phyloP scores from a whole-genome alignment of 768 basidiomycete species.

The Leccinum subtestaceum region DNA sequence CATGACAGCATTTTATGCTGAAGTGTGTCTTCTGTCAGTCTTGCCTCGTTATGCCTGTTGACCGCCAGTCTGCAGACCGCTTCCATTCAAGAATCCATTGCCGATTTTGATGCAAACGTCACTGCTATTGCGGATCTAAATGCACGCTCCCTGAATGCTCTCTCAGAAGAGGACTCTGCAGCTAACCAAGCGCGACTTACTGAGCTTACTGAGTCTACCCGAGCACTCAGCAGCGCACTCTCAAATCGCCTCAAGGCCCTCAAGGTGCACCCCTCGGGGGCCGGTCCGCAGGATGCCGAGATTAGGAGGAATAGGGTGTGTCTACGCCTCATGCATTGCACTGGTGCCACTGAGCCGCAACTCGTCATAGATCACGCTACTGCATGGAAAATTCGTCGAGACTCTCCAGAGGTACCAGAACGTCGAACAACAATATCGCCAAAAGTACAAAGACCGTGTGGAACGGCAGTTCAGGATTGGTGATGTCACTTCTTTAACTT shows the following conservation, averaged over 20 bases:
- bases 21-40: conserved; percentile 16
- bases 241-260: conserved; percentile 60
- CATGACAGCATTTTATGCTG: conserved; percentile 34
- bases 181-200: conserved; percentile 48
- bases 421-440: conserved; percentile 68
- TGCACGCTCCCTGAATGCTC: conserved; percentile 47
- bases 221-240: conserved; percentile 52
- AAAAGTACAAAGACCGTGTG: conserved; percentile 61
- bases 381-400: conserved; percentile 71
- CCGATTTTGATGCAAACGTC: conserved; percentile 45
- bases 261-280: conserved; percentile 37
- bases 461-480: conserved; percentile 80
- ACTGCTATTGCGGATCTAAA: conserved; percentile 47
- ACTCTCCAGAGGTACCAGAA: conserved; percentile 75
- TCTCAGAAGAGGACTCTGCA: conserved; percentile 44
- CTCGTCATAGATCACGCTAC: conserved; percentile 46
- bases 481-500: conserved; percentile 23
- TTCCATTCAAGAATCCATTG: conserved; percentile 46
- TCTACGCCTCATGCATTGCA: neutral
- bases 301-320: conserved; percentile 40
- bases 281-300: conserved; percentile 41
- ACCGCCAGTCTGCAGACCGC: conserved; percentile 37
- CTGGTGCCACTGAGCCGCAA: neutral
- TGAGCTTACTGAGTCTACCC: conserved; percentile 57
- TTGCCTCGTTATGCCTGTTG: neutral